Evolutionary conservation across 2,329 filamentous ascomycete genomes (phyloP), one percentile per base, ranked within the genome.

Genomic region (Capronia americana): DNA sequence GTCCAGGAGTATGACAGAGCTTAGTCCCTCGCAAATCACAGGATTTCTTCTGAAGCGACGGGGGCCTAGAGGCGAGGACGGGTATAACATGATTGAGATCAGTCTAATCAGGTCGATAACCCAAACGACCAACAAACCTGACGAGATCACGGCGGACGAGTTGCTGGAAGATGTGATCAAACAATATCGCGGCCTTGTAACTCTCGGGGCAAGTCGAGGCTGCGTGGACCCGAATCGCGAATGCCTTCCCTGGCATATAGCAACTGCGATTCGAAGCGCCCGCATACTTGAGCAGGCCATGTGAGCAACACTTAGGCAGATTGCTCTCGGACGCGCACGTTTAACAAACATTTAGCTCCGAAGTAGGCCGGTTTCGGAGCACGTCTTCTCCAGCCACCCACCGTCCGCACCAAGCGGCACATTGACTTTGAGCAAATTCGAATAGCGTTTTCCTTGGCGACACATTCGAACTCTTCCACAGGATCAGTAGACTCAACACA

Each of bases 201-300:
- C 77, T 34, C 74, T 83, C 61, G 78, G 80, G 26, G 77, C 79
- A 46, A 75, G 76, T 53, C 76, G 78, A 70, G 80, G 80, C 34
- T 77, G 79, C n/a, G 73, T 76, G 54, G 77, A 77, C 68, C 77
- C 78, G 44, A 76, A 77, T 65, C 72, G 72, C n/a, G 78, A 72
- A 50, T 69, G 79, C n/a, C 64, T 83, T 50, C 82, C 82, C 30
- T 83, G 80, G 80, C 82, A 83, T 72, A 77, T 83, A 63, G 79
- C 78, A 32, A 81, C 80, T 0, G 79, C 79, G 46, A 73, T 79
- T 28, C 78, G 76, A 70, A 79, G 78, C n/a, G 57, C 66, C 5
- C 60, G 30, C 6, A 58, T 66, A 2, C 62, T 73, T 11, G 72
- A 64, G 30, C 46, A 63, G 51, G 55, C 67, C 44, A 51, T 71